A percentile compares a stretch with the other conserved stretches of the same genome.
Evolutionary conservation across 495 filamentous ascomycete genomes (phyloP).

Genomic region (Penicillium simplicissimum): DNA sequence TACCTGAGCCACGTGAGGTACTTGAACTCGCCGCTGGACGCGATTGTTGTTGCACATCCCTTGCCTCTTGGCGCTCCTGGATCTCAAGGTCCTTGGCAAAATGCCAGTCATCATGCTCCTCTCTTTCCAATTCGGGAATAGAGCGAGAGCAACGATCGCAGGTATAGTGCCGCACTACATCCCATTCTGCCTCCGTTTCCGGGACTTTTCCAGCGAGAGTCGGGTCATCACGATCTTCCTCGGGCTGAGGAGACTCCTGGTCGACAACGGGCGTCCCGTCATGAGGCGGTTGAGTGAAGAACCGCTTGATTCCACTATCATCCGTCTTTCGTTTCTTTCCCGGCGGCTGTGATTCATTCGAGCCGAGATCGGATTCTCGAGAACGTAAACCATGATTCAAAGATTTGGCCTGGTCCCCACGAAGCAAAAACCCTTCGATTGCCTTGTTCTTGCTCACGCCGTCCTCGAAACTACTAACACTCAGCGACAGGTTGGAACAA

Average conservation of each 20-base stretch:
- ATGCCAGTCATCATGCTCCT: conserved; percentile 93
- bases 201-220: background rate
- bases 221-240: background rate
- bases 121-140: conserved; percentile 56
- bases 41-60: conserved; percentile 24
- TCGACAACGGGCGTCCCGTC: conserved; percentile 12
- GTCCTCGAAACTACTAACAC: conserved; percentile 89
- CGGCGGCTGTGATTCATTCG: conserved; percentile 6
- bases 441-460: conserved; percentile 78
- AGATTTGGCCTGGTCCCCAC: conserved; percentile 70
- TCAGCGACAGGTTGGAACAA: conserved; percentile 79
- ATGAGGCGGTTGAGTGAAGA: conserved; percentile 33
- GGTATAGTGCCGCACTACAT: conserved; percentile 20
- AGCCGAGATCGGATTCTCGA: conserved; percentile 11
- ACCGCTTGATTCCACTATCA: conserved; percentile 34
- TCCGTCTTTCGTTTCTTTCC: conserved; percentile 42
- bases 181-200: background rate
- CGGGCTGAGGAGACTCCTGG: conserved; percentile 6
- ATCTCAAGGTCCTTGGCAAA: conserved; percentile 84
- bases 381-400: conserved; percentile 27
- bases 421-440: conserved; percentile 81
- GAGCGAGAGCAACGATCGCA: conserved; percentile 67
- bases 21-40: conserved; percentile 18
- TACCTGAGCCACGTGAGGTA: conserved; percentile 25
- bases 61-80: conserved; percentile 49